Evolutionary conservation across 2,329 filamentous ascomycete genomes (phyloP), one percentile per base, ranked within the genome.

Genomic region (Alternaria panax): DNA sequence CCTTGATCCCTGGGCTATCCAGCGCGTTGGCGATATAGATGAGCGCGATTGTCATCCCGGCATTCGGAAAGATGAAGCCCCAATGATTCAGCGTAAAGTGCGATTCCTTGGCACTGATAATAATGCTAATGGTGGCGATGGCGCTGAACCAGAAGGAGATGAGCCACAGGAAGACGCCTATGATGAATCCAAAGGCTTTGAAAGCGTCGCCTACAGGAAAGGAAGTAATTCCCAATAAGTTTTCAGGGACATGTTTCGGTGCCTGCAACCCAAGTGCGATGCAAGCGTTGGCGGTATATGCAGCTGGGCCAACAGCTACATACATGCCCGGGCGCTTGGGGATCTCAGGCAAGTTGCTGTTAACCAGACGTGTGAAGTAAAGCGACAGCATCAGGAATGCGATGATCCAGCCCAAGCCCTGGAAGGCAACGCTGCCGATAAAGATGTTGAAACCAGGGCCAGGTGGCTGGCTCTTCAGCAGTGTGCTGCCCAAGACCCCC

Each of bases 361-460:
- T 84, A 84, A 92, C 88, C 11, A 92, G 80, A 5, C 90, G 84
- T 83, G 92, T 89, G n/a, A 92, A 81, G 11, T 90, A 85, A 22
- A 87, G 87, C 43, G 91, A 84, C 80, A 90, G 90, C 74, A 89
- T 90, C 77, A 90, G 84, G 57, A 87, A 81, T 1, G 88, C 85
- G 7, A 92, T 83, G 7, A 84, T 84, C 63, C 90, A 84, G 4
- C 90, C 90, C 0, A 92, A 78, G 0, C 90, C 89, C 72, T 92
- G 89, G 63, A 87, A 90, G 0, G 87, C 87, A 27, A 90, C 74
- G 4, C 90, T 90, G 0, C 86, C 88, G 28, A 87, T 59, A 45
- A 70, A 66, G 7, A 72, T 71, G 5, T 55, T 59, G n/a, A 67
- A 56, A 8, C 68, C 70, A 16, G 63, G 43, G 2, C 55, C 63